Conservation (phyloP, 208 protist genomes). For the Trypanosoma lewisi region DNA sequence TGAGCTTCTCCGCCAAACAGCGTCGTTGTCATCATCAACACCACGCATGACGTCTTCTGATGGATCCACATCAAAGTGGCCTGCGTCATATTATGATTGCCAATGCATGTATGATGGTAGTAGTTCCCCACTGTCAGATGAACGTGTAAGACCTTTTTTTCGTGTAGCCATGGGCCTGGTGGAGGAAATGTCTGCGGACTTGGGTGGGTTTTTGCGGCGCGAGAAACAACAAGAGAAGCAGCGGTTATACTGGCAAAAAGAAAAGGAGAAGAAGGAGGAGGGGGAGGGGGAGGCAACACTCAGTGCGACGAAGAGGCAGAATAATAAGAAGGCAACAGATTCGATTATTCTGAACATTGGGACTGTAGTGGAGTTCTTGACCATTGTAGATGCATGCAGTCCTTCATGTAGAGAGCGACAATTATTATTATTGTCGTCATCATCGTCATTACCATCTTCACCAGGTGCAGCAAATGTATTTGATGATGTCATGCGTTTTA, state of each 20-base stretch:
- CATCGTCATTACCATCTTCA: not conserved
- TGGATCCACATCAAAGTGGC: not conserved
- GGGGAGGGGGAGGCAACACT: not conserved
- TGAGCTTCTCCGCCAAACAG: constrained; percentile 10
- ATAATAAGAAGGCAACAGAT: too few relatives aligned
- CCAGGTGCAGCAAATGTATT: constrained; percentile 6
- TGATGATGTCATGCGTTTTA: not conserved
- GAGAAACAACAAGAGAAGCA: not conserved
- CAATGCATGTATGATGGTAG: constrained; percentile 24
- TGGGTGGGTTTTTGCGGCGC: constrained; percentile 17
- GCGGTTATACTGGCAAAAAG: not conserved
- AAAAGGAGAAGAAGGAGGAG: not conserved
- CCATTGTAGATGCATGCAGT: constrained; percentile 10
- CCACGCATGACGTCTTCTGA: too few relatives aligned
- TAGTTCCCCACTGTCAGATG: constrained; percentile 13
- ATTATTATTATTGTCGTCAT: not conserved
- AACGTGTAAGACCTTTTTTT: constrained; percentile 17
- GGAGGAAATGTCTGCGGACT: constrained; percentile 25
- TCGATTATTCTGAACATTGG: constrained; percentile 20
- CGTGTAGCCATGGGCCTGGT: constrained; percentile 12
- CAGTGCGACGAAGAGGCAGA: not conserved
- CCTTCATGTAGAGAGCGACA: constrained; percentile 5
- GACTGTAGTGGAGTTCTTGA: constrained; percentile 15
- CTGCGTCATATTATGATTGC: not conserved
- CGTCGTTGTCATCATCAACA: not conserved